A percentile compares a stretch with the other conserved stretches of the same genome.
phyloP scores from a whole-genome alignment of 2,329 filamentous ascomycete species.

The Verticillium dahliae region DNA sequence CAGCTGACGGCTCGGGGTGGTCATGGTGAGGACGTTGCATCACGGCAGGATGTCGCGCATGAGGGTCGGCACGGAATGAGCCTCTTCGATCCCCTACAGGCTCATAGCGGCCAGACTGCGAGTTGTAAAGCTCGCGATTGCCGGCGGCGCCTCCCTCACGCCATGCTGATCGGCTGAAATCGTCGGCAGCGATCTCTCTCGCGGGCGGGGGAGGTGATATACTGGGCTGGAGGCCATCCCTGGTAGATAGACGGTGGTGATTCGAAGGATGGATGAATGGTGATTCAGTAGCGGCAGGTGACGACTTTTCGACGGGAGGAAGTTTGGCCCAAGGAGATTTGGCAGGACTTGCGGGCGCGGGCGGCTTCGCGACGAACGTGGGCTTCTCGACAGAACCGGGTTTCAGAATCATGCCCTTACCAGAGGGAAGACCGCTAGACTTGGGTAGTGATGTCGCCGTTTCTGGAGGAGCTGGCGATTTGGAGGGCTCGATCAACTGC shows the following conservation, averaged over 20 bases:
- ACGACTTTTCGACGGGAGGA: slow-evolving; percentile 76
- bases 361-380: slow-evolving; percentile 66
- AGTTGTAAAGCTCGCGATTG: slow-evolving; percentile 81
- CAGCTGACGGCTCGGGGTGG: slow-evolving; percentile 72
- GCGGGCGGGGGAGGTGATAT: slow-evolving; percentile 44
- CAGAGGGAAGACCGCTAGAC: slow-evolving; percentile 40
- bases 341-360: slow-evolving; percentile 58
- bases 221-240: slow-evolving; percentile 38
- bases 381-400: slow-evolving; percentile 60
- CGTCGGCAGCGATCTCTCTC: slow-evolving; percentile 88
- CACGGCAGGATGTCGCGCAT: slow-evolving; percentile 66
- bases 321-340: slow-evolving; percentile 91
- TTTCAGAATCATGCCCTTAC: slow-evolving; percentile 60
- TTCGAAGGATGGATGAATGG: slow-evolving; percentile 25
- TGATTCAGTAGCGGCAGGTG: slow-evolving; percentile 59
- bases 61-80: slow-evolving; percentile 59
- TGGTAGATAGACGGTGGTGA: slow-evolving; percentile 2
- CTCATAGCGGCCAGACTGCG: slow-evolving; percentile 90
- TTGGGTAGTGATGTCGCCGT: slow-evolving; percentile 35
- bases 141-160: slow-evolving; percentile 59
- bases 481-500: slow-evolving; percentile 21
- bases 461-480: slow-evolving; percentile 21
- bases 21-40: slow-evolving; percentile 69
- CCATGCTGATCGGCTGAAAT: slow-evolving; percentile 81
- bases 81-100: slow-evolving; percentile 75